Percentiles rank a stretch among this genome's conserved stretches.
Conservation (phyloP, 306 rosid genomes). For the Malus orientalis region DNA sequence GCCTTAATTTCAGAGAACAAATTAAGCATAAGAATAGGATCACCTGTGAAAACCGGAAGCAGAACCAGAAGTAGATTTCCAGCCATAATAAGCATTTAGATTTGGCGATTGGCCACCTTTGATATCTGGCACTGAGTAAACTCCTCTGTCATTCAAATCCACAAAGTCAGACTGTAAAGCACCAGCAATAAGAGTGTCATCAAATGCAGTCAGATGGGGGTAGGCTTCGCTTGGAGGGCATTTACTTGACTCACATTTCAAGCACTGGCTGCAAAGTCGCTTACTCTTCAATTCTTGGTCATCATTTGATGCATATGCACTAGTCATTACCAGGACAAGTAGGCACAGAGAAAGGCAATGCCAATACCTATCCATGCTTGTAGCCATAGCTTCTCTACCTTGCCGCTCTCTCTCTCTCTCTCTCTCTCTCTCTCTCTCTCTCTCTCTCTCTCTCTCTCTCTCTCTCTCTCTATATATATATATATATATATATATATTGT, state of each 20-base stretch:
- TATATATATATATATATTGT: not conserved
- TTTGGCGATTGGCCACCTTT: conserved; percentile 26
- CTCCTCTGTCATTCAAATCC: conserved; percentile 17
- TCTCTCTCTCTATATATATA: not conserved
- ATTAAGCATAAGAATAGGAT: not conserved
- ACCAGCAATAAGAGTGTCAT: conserved; percentile 25
- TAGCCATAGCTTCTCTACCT: not conserved
- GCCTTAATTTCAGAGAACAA: not conserved
- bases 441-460: not conserved
- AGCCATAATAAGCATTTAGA: conserved; percentile 29
- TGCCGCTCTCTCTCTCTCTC: not conserved
- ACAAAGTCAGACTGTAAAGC: conserved; percentile 32
- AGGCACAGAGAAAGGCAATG: not conserved
- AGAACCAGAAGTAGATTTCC: conserved; percentile 34
- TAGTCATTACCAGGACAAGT: conserved; percentile 1
- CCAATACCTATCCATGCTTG: not conserved
- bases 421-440: not conserved
- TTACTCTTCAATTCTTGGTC: conserved; percentile 17
- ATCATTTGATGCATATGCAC: not conserved
- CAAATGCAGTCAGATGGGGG: conserved; percentile 33
- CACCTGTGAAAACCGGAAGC: conserved; percentile 29
- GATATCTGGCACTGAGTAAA: conserved; percentile 27
- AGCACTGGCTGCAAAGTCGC: conserved; percentile 26
- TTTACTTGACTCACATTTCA: conserved; percentile 18
- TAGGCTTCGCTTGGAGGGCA: conserved; percentile 27